Evolutionary conservation across 768 basidiomycete species (phyloP), one percentile per base, ranked within the genome.

Genomic region (Neoboletus subvelutipes): DNA sequence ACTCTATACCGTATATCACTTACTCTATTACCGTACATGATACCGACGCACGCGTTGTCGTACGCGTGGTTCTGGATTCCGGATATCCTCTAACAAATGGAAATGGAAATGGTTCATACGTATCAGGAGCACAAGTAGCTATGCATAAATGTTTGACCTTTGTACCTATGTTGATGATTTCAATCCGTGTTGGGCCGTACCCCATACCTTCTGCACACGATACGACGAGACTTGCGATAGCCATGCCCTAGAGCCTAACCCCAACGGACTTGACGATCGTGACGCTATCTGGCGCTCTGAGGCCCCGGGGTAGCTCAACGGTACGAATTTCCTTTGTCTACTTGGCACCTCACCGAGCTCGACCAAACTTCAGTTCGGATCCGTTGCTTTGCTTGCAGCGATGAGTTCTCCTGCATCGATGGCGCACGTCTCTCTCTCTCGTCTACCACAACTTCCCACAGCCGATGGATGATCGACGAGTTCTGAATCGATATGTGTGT

Each of bases 181-280:
- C 58, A 22, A 91, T 72, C 0, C 64, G 52, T 0, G 74, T 81
- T 11, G 33, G 33, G 12, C 92, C 89, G 10, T 83, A 60, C 1
- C 75, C 77, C 63, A 79, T 71, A 50, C 74, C 33, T 34, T 34
- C 33, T 13, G 33, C 33, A 13, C 12, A 12, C 12, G 33, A 34
- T 13, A 13, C 3, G 2, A 92, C 82, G 4, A 86, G 80, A 54
- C 74, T 77, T 11, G 91, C 85, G 55, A 94, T 90, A 0, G 86
- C 88, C 4, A 90, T 89, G 61, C 95, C 93, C 64, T 94, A 13
- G 33, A 34, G 33, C 31, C 31, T 11, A 12, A 31, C 72, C 2
- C 93, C 93, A 5, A 94, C 93, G 0, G 87, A 90, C 73, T 94
- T 94, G 80, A 92, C 94, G 24, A 94, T 78, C 1, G 87, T 90